Evolutionary conservation across 1,284 basidiomycete species (phyloP).

Genomic region (Ganoderma lingzhi): DNA sequence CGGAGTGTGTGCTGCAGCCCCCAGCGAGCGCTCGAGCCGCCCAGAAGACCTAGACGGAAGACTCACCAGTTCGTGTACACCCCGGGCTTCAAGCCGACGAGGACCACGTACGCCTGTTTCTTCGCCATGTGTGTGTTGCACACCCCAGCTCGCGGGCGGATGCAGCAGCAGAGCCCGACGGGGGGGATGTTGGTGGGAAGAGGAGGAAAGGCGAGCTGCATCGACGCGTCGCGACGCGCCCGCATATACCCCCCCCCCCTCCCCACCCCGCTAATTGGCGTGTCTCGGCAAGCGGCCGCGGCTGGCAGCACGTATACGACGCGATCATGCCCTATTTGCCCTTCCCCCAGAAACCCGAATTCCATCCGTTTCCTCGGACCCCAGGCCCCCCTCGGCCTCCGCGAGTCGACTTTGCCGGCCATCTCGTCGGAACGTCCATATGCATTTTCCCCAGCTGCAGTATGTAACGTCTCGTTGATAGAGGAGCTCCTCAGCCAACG

Average conservation of each 20-base stretch:
- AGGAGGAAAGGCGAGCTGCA: slow-evolving; percentile 4
- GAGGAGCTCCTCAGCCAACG: no score
- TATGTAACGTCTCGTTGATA: no score
- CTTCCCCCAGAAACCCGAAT: background rate
- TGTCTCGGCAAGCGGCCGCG: slow-evolving; percentile 13
- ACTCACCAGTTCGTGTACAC: slow-evolving; percentile 57
- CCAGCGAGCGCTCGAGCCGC: background rate
- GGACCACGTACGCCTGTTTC: slow-evolving; percentile 55
- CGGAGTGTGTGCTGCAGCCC: slow-evolving; percentile 16
- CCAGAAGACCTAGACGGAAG: background rate
- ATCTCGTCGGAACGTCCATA: no score
- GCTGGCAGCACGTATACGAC: background rate
- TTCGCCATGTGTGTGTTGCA: background rate
- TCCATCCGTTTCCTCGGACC: background rate
- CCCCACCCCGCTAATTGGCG: slow-evolving; percentile 7
- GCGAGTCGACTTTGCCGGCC: no score
- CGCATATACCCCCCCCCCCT: background rate
- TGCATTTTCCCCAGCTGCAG: no score
- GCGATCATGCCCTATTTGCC: background rate
- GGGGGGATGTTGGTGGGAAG: background rate
- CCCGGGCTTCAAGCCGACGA: slow-evolving; percentile 52
- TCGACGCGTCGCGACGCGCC: slow-evolving; percentile 8
- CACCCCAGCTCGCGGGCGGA: background rate
- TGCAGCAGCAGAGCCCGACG: background rate
- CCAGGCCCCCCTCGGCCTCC: background rate